Base-by-base conservation (phyloP, 1,284 basidiomycete species). In the Trametes versicolor region DNA sequence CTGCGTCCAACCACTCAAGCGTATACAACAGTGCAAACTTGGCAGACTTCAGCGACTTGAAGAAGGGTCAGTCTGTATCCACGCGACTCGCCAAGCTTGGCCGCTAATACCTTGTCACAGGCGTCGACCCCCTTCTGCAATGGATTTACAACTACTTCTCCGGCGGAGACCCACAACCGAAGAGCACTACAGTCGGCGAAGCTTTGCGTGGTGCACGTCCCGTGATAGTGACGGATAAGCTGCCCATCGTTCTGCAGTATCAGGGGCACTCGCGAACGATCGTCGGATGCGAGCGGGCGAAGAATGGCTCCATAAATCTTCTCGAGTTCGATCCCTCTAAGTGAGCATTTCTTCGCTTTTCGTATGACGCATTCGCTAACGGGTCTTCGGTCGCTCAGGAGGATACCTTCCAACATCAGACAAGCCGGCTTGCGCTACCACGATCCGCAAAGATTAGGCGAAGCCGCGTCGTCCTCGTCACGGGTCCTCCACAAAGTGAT, bases 181-280 rank as follows among this genome's bases (percentile, higher is more conserved):
- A 73, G 67, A 49, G 60, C 17, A 68, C 71, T 23, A 82, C 84
- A 43, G 74, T 86, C 13, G 80, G 85, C 64, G 81, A 87, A 59
- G 81, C 80, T 27, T 74, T 90, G 69, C 75, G 77, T 50, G 77
- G 76, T 5, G 80, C 84, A 2, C 79, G 81, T 2, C 80, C 88
- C 5, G 81, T 96, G 10, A 72, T 81, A 5, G 76, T 82, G 34
- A 90, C 90, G 0, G 75, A 85, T 37, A 87, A 83, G 71, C 89
- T 94, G 84, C 95, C 95, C 4, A 72, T 97, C 21, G 88, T 97
- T 43, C 80, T 97, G 50, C 88, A 96, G 81, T 89, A 94, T 71
- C 75, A 83, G 4, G 93, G 94, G 0, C 95, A 97, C 78, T 96
- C 95, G 17, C 80, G 92, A n/a, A 91, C 90, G 1, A 87, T 97